Percentiles rank a stretch among this genome's conserved stretches.
Conservation (phyloP, 129 eudicot genomes). For the Centaurea solstitialis region DNA sequence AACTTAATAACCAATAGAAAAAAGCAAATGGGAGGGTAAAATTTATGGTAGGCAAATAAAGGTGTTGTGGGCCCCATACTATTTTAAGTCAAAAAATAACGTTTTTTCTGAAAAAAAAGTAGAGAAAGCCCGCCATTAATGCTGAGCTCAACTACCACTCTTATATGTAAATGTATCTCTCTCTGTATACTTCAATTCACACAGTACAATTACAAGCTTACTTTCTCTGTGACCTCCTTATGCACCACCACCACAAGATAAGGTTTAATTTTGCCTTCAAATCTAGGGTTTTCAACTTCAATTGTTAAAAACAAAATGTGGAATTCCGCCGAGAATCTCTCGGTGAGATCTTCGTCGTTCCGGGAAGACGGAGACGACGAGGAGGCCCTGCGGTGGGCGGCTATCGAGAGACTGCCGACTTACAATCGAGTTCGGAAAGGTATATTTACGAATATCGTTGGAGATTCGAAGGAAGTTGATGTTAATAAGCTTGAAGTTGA, state of each 20-base stretch:
- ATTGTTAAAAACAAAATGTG: slow-evolving; percentile 55
- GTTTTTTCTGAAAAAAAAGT: slow-evolving; percentile 21
- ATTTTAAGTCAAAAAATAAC: slow-evolving; percentile 30
- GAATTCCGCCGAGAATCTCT: slow-evolving; percentile 69
- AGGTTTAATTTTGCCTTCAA: slow-evolving; percentile 4
- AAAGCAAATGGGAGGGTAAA: not conserved
- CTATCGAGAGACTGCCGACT: slow-evolving; percentile 90
- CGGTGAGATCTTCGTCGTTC: slow-evolving; percentile 74
- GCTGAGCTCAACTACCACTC: slow-evolving; percentile 55
- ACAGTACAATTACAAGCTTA: slow-evolving; percentile 6
- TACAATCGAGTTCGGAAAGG: slow-evolving; percentile 81
- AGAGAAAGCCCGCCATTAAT: slow-evolving; percentile 56
- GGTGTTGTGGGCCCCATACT: not conserved
- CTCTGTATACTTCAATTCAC: not conserved
- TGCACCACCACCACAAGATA: slow-evolving; percentile 7
- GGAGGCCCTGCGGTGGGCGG: slow-evolving; percentile 97
- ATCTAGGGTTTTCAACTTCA: slow-evolving; percentile 32
- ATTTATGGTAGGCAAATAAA: not conserved
- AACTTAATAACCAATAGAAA: not conserved
- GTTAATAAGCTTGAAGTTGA: slow-evolving; percentile 53
- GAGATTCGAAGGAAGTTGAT: slow-evolving; percentile 70
- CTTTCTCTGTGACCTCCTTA: slow-evolving; percentile 20
- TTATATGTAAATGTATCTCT: slow-evolving; percentile 4
- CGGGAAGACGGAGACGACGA: slow-evolving; percentile 81
- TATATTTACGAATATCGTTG: slow-evolving; percentile 64